These are phyloP conservation scores for Tricholomella constricta DNA, from an alignment of 768 basidiomycete genomes.

Conservation along the genomic window DNA sequence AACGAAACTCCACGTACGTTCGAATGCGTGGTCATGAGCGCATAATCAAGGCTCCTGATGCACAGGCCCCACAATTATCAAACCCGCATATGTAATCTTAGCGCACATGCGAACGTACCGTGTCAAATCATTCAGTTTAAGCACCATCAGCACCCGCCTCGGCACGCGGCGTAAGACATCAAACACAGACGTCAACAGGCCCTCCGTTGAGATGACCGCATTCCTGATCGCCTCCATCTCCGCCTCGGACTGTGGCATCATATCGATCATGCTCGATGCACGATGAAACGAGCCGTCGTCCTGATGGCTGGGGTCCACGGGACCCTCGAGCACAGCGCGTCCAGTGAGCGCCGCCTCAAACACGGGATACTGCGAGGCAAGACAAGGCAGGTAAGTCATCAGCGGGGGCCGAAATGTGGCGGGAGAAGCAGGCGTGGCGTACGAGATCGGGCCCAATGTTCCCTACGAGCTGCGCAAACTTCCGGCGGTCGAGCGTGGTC, in stretches of 20 bases:
- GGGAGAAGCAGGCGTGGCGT: slow-evolving; percentile 25
- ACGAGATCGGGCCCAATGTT: slow-evolving; percentile 89
- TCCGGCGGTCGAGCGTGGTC: slow-evolving; percentile 68
- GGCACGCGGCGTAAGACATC: slow-evolving; percentile 87
- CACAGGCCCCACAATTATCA: slow-evolving; percentile 10
- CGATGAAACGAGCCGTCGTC: slow-evolving; percentile 49
- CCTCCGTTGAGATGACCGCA: slow-evolving; percentile 82
- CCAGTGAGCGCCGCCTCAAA: slow-evolving; percentile 97
- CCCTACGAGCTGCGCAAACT: slow-evolving; percentile 89
- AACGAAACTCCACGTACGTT: slow-evolving; percentile 43
- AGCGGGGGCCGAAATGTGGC: background rate
- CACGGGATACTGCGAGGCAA: slow-evolving; percentile 75
- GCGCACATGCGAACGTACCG: slow-evolving; percentile 39
- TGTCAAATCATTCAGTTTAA: slow-evolving; percentile 86
- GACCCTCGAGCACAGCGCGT: slow-evolving; percentile 71
- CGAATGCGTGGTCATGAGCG: slow-evolving; percentile 86
- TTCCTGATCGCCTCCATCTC: slow-evolving; percentile 83
- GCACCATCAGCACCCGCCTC: slow-evolving; percentile 77
- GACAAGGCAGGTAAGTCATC: background rate
- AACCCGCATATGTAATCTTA: background rate
- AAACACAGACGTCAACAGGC: slow-evolving; percentile 82
- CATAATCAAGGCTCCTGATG: slow-evolving; percentile 74
- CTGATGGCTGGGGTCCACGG: slow-evolving; percentile 47
- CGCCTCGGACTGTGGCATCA: slow-evolving; percentile 67
- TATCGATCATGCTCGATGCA: slow-evolving; percentile 77